phyloP scores from a whole-genome alignment of 768 basidiomycete species.

The Leccinum olivaceopallidum region DNA sequence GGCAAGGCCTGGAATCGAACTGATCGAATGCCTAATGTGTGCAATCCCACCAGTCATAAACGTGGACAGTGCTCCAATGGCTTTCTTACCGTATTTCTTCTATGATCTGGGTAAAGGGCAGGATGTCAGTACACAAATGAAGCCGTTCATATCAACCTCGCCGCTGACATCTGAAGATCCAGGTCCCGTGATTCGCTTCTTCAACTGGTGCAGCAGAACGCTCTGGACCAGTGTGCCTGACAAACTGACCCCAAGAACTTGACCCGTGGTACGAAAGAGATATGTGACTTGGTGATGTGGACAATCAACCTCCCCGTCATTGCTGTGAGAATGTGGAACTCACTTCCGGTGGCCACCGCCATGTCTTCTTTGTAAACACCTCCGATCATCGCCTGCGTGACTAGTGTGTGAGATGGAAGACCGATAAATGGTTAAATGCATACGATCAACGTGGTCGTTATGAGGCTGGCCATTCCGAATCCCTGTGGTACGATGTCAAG shows the following conservation, averaged over 20 bases:
- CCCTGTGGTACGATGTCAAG: constrained; percentile 78
- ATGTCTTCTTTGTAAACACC: constrained; percentile 77
- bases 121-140: constrained; percentile 19
- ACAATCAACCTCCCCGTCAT: constrained; percentile 10
- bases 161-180: constrained; percentile 65
- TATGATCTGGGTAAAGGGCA: constrained; percentile 56
- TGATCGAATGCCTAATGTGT: constrained; percentile 61
- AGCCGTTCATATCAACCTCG: constrained; percentile 27
- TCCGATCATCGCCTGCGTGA: constrained; percentile 79
- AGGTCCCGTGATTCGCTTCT: constrained; percentile 73
- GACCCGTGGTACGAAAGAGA: constrained; percentile 90
- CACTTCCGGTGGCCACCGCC: constrained; percentile 89
- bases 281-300: constrained; percentile 70
- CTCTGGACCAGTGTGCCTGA: constrained; percentile 84
- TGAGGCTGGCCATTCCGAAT: constrained; percentile 80
- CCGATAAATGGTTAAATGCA: constrained; percentile 31
- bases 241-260: constrained; percentile 92
- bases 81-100: constrained; percentile 59
- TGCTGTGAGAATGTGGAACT: constrained; percentile 34
- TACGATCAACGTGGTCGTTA: constrained; percentile 86
- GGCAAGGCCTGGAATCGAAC: constrained; percentile 64
- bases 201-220: constrained; percentile 69
- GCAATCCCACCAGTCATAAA: constrained; percentile 16
- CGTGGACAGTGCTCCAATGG: constrained; percentile 15
- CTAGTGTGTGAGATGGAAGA: constrained; percentile 6